Conservation (phyloP, 352 stramenopile genomes). For the Phytophthora litchii region DNA sequence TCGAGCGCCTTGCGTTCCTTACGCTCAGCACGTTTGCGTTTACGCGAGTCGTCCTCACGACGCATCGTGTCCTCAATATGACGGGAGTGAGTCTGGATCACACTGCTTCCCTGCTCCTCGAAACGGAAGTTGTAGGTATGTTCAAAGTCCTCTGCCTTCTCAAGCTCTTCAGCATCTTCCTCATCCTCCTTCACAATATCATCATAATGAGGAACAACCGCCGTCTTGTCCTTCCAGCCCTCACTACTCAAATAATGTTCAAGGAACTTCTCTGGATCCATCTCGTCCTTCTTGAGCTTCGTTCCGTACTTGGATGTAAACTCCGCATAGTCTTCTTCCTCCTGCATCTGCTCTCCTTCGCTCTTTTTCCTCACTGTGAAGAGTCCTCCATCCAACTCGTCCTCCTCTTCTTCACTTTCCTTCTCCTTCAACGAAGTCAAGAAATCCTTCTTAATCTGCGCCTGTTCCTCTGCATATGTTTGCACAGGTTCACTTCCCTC, state of each 20-base stretch:
- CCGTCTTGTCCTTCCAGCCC: constrained; percentile 85
- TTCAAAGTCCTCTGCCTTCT: constrained; percentile 97
- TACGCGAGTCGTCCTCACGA: constrained; percentile 96
- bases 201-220: constrained; percentile 69
- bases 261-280: constrained; percentile 81
- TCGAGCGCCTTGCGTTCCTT: constrained; percentile 96
- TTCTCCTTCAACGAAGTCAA: constrained; percentile 57
- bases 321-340: constrained; percentile 70
- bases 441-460: constrained; percentile 72
- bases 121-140: constrained; percentile 99
- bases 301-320: constrained; percentile 74
- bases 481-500: constrained; percentile 39
- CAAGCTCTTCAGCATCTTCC: constrained; percentile 91
- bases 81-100: constrained; percentile 88
- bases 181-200: constrained; percentile 90
- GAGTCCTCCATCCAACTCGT: constrained; percentile 74
- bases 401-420: constrained; percentile 49
- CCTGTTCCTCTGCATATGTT: constrained; percentile 76
- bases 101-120: constrained; percentile 93
- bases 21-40: constrained; percentile 93
- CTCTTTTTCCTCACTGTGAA: constrained; percentile 80
- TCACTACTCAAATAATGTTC: constrained; percentile 80
- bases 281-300: constrained; percentile 61
- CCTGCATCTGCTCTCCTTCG: constrained; percentile 53
- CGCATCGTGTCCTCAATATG: constrained; percentile 91